These are phyloP conservation scores for Drechslerella dactyloides DNA, from an alignment of 2,329 filamentous ascomycete genomes.

Conservation along the genomic window DNA sequence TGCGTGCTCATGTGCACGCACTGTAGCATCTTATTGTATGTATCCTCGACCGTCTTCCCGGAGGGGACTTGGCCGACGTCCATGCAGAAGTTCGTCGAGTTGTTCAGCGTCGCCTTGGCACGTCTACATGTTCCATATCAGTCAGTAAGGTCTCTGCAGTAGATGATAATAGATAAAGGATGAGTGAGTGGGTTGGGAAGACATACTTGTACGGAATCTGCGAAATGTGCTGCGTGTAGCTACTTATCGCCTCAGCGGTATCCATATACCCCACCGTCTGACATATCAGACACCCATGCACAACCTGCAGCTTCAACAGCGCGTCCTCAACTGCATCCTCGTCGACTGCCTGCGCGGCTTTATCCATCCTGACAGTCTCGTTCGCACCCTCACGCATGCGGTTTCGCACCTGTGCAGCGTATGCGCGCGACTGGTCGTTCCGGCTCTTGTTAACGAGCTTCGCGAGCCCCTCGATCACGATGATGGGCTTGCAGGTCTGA, in stretches of 20 bases:
- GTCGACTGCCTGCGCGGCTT: slow-evolving; percentile 60
- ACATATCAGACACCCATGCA: slow-evolving; percentile 71
- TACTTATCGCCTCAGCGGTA: slow-evolving; percentile 74
- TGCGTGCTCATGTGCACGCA: slow-evolving; percentile 75
- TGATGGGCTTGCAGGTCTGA: slow-evolving; percentile 66
- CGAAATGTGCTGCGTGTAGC: slow-evolving; percentile 79
- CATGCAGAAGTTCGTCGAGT: slow-evolving; percentile 73
- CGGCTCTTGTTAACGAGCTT: slow-evolving; percentile 73
- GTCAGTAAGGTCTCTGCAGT: no score
- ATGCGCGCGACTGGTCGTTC: slow-evolving; percentile 71
- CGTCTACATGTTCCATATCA: slow-evolving; percentile 3
- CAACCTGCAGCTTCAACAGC: slow-evolving; percentile 72
- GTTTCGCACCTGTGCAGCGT: slow-evolving; percentile 68
- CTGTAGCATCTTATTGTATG: slow-evolving; percentile 76
- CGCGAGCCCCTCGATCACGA: slow-evolving; percentile 73
- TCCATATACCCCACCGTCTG: slow-evolving; percentile 69
- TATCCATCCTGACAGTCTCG: slow-evolving; percentile 38
- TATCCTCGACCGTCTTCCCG: slow-evolving; percentile 70
- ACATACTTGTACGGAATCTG: slow-evolving; percentile 72
- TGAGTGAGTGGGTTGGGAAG: neutral
- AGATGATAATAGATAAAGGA: no score
- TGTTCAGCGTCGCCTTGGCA: slow-evolving; percentile 33
- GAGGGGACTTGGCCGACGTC: slow-evolving; percentile 76
- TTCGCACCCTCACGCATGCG: slow-evolving; percentile 56
- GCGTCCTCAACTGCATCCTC: slow-evolving; percentile 75